Evolutionary conservation across 2,329 filamentous ascomycete species (phyloP), one percentile per base, ranked within the genome.

Genomic region (Lachnellula suecica): DNA sequence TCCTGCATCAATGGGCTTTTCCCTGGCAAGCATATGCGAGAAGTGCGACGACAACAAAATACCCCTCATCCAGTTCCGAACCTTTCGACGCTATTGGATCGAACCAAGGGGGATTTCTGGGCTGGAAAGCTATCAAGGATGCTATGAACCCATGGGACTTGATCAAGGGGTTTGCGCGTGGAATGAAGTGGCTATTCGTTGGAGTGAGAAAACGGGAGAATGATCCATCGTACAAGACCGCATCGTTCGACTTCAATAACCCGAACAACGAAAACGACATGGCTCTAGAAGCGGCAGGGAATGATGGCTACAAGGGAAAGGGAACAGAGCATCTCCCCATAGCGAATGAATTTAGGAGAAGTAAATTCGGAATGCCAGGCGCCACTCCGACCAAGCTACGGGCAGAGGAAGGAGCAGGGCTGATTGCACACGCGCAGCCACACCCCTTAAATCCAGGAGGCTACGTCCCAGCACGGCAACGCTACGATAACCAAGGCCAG

Each of bases 141-240:
- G 85, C 89, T 1, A 78, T 91, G 66, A 94, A 94, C 63, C 79
- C 88, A 0, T 90, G 89, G 85, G 91, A 96, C 68, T 80, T 95
- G 38, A 72, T 90, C 64, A 95, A 92, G 71, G 88, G 88, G 0
- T 84, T 88, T 56, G 88, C 47, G 15, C 23, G 51, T 35, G 29
- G 22, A 13, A 81, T 90, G 62, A 81, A 87, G 61, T 96, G 91
- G 91, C 74, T 95, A 19, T 86, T 92, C 57, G 82, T 90, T 15
- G 90, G 90, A 38, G 79, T 82, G 49, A 86, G 83, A 66, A 70
- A 74, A 56, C 79, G 87, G 53, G 75, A 77, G 59, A 64, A 76
- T 17, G 79, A 84, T 56, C 49, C 69, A 37, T 80, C 77, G 59
- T 83, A 83, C 50, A 71, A 73, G 27, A 38, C 38, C 6, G 17